Evolutionary conservation across 179 eudicot species (phyloP).

Genomic region (Carnegiea gigantea): DNA sequence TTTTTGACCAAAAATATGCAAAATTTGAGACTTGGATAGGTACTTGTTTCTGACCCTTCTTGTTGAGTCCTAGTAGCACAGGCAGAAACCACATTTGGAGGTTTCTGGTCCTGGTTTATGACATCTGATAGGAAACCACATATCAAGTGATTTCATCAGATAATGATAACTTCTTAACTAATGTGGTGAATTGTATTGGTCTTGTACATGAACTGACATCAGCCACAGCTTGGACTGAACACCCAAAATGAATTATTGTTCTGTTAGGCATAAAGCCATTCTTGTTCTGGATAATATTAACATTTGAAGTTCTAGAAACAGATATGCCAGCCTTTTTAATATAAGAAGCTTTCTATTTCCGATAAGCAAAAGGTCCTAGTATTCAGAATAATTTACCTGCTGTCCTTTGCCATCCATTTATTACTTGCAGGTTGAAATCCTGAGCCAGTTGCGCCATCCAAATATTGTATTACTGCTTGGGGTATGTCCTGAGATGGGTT

Average conservation of each 20-base stretch:
- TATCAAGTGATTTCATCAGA: neutral
- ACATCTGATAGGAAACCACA: neutral
- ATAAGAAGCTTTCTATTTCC: neutral
- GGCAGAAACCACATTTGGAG: neutral
- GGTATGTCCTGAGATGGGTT: slow-evolving; percentile 42
- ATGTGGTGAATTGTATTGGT: neutral
- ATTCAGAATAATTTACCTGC: neutral
- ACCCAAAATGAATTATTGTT: neutral
- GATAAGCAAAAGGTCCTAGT: neutral
- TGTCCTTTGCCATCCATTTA: slow-evolving; percentile 2
- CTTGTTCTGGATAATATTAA: neutral
- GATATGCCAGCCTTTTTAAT: neutral
- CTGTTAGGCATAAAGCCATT: neutral
- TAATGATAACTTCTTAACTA: neutral
- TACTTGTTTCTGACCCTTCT: neutral
- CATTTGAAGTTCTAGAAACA: neutral
- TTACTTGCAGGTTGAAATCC: slow-evolving; percentile 34
- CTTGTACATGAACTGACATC: neutral
- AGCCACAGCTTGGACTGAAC: neutral
- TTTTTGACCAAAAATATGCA: too few relatives aligned
- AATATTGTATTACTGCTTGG: slow-evolving; percentile 42
- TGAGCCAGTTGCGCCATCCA: slow-evolving; percentile 43
- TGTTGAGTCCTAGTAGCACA: neutral
- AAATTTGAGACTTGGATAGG: neutral
- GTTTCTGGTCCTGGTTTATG: neutral